Evolutionary conservation across 192 early-diverging fungal genomes (phyloP).

Genomic region (Dissophora ornata): DNA sequence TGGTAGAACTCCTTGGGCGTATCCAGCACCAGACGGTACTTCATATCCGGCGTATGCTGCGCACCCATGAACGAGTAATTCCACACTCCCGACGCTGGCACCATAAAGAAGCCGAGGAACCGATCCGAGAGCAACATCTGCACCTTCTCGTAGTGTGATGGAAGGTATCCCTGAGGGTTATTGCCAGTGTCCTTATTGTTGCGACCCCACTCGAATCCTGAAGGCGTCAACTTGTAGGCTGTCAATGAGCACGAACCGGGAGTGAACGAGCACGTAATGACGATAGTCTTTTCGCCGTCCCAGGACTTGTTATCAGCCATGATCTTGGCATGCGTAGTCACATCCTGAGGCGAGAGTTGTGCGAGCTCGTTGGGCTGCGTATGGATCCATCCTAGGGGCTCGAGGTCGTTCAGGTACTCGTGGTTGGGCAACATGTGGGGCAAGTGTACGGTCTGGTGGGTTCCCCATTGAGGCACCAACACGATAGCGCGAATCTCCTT

Average conservation of each 20-base stretch:
- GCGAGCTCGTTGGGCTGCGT: slow-evolving; percentile 95
- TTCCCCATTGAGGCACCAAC: slow-evolving; percentile 98
- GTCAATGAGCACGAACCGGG: slow-evolving; percentile 97
- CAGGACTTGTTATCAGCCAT: slow-evolving; percentile 89
- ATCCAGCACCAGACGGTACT: slow-evolving; percentile 89
- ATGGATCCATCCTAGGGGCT: slow-evolving; percentile 98
- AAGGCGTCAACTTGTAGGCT: slow-evolving; percentile 95
- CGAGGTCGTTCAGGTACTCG: slow-evolving; percentile 90
- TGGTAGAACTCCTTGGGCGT: slow-evolving; percentile 98
- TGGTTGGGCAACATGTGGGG: slow-evolving; percentile 91
- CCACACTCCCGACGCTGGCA: slow-evolving; percentile 95
- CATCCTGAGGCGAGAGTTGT: slow-evolving; percentile 91
- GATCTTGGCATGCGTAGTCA: slow-evolving; percentile 90
- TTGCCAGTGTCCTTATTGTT: slow-evolving; percentile 90
- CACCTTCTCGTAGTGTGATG: slow-evolving; percentile 93
- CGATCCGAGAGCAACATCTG: slow-evolving; percentile 97
- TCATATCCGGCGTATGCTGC: slow-evolving; percentile 91
- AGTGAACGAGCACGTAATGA: slow-evolving; percentile 96
- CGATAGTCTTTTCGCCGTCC: slow-evolving; percentile 95
- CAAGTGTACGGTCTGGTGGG: slow-evolving; percentile 93
- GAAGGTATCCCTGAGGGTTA: slow-evolving; percentile 88
- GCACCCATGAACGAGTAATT: slow-evolving; percentile 99
- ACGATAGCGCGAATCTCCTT: slow-evolving; percentile 96
- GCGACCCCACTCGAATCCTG: slow-evolving; percentile 96
- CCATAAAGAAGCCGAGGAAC: slow-evolving; percentile 99